phyloP scores from a whole-genome alignment of 768 basidiomycete genomes.

The Podaxis sp. region DNA sequence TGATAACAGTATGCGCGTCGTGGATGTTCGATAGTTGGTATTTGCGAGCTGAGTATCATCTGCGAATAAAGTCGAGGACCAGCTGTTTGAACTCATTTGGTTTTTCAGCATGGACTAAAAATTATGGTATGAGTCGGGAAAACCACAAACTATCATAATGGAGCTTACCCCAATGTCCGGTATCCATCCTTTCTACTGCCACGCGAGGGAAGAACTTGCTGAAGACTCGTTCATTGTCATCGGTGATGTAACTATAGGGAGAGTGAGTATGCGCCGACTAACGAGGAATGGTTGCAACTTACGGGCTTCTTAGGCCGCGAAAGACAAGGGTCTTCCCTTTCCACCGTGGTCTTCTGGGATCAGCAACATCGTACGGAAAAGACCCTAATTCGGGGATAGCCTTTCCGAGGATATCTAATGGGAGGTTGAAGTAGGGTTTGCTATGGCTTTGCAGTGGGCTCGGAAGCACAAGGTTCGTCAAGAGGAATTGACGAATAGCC shows the following conservation, averaged over 20 bases:
- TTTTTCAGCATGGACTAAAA: slow-evolving; percentile 78
- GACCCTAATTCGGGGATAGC: slow-evolving; percentile 68
- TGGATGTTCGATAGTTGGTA: no score
- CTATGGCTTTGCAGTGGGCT: slow-evolving; percentile 29
- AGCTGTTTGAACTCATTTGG: slow-evolving; percentile 56
- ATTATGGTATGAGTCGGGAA: background rate
- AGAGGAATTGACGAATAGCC: slow-evolving; percentile 73
- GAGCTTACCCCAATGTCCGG: slow-evolving; percentile 83
- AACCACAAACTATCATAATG: background rate
- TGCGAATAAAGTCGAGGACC: slow-evolving; percentile 28
- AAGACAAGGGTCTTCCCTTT: slow-evolving; percentile 67
- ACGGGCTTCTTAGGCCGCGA: slow-evolving; percentile 79
- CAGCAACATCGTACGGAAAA: slow-evolving; percentile 60
- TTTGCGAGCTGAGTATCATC: background rate
- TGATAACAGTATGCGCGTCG: no score
- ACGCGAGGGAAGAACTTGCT: slow-evolving; percentile 73
- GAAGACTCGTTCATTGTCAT: slow-evolving; percentile 59
- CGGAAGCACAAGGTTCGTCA: slow-evolving; percentile 71
- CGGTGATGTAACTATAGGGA: slow-evolving; percentile 64
- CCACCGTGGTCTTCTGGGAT: slow-evolving; percentile 49
- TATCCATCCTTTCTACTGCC: slow-evolving; percentile 59
- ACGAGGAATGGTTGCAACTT: slow-evolving; percentile 20
- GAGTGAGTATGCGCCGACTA: background rate
- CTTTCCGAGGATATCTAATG: slow-evolving; percentile 60
- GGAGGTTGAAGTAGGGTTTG: slow-evolving; percentile 63